These are phyloP conservation scores for Drosera capensis DNA, from an alignment of 148 eudicot genomes.

Conservation along the genomic window DNA sequence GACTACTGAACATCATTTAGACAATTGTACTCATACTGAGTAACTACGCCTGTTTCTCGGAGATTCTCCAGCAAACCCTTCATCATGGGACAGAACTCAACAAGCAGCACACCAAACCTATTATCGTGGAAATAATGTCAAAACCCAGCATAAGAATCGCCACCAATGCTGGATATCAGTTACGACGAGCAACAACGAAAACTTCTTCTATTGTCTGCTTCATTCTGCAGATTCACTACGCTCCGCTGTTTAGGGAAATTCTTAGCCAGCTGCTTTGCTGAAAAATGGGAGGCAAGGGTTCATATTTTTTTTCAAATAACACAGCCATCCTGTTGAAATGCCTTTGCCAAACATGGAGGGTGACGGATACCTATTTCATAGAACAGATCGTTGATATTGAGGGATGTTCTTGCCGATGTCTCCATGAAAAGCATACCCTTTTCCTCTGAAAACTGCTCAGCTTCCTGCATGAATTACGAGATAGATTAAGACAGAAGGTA, in stretches of 20 bases:
- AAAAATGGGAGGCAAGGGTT: neutral
- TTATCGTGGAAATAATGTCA: too few species aligned
- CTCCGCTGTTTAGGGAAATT: conserved; percentile 13
- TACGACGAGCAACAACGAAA: conserved; percentile 17
- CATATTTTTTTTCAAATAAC: neutral
- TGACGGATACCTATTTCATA: conserved; percentile 22
- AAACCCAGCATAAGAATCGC: too few species aligned
- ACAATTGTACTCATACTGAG: too few species aligned
- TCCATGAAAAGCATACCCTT: conserved; percentile 26
- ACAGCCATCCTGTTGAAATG: neutral
- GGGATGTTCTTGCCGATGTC: conserved; percentile 27
- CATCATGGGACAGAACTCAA: too few species aligned
- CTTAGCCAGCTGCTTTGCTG: conserved; percentile 31
- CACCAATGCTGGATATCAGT: too few species aligned
- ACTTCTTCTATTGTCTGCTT: conserved; percentile 12
- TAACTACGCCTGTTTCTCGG: too few species aligned
- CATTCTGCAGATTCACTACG: conserved; percentile 15
- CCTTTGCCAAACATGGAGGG: neutral
- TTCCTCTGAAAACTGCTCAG: conserved; percentile 17
- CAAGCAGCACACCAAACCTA: too few species aligned
- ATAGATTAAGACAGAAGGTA: neutral
- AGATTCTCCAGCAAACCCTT: too few species aligned
- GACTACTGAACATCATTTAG: too few species aligned
- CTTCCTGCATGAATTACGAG: conserved; percentile 16
- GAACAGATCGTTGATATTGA: conserved; percentile 28